phyloP scores from a whole-genome alignment of 1,139 yeast genomes.

The Taphrina flavorubra region DNA sequence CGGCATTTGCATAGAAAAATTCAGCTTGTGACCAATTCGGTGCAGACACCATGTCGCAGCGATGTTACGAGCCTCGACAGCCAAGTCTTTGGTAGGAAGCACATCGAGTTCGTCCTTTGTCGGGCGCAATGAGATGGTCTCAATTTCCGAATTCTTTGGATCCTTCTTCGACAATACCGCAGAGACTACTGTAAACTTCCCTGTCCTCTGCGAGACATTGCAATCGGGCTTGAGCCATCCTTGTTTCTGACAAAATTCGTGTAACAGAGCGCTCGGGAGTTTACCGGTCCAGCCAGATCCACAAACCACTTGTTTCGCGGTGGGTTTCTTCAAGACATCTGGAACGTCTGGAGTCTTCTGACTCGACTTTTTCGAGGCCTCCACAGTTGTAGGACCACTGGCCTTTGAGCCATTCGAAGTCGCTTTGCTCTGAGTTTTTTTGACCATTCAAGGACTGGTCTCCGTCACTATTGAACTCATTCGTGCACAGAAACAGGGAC shows the following conservation, averaged over 20 bases:
- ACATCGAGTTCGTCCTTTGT: slow-evolving; percentile 56
- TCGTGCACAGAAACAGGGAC: too few relatives aligned
- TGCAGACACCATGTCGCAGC: slow-evolving; percentile 89
- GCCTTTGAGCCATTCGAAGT: not conserved
- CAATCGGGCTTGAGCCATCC: slow-evolving; percentile 88
- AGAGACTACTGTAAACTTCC: slow-evolving; percentile 68
- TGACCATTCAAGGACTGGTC: slow-evolving; percentile 8
- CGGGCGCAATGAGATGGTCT: slow-evolving; percentile 67
- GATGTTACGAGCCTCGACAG: slow-evolving; percentile 86
- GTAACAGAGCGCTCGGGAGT: slow-evolving; percentile 80
- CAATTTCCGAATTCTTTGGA: slow-evolving; percentile 75
- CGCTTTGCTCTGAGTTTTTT: not conserved
- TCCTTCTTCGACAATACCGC: slow-evolving; percentile 67
- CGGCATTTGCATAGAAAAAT: slow-evolving; percentile 73
- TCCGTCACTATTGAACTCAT: too few relatives aligned
- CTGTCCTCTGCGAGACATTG: slow-evolving; percentile 60
- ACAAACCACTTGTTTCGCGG: slow-evolving; percentile 59
- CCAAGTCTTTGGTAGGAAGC: slow-evolving; percentile 71
- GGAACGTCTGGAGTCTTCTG: slow-evolving; percentile 26
- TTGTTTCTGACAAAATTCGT: slow-evolving; percentile 84
- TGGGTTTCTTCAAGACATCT: slow-evolving; percentile 42
- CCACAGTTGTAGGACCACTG: not conserved
- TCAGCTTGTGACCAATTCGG: slow-evolving; percentile 70
- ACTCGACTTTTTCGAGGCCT: not conserved
- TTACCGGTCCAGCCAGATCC: slow-evolving; percentile 91